Conservation (phyloP, 345 rosid genomes). For the Gossypium turneri region DNA sequence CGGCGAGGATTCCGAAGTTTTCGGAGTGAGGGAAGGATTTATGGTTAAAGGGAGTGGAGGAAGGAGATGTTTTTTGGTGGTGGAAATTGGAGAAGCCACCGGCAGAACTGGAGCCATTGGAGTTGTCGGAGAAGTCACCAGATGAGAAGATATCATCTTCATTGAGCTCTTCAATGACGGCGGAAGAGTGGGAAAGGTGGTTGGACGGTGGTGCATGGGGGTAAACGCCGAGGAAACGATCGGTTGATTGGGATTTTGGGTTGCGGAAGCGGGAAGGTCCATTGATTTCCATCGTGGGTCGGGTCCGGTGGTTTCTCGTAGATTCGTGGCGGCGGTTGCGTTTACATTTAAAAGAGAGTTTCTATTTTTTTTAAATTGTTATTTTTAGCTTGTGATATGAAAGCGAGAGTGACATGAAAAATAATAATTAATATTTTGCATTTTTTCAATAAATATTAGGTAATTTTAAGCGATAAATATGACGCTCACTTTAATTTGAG, state of each 20-base stretch:
- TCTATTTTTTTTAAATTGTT: not conserved
- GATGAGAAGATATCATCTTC: slow-evolving; percentile 69
- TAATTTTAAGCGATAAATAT: not conserved
- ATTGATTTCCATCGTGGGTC: slow-evolving; percentile 32
- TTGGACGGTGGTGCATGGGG: slow-evolving; percentile 21
- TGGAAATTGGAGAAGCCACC: not conserved
- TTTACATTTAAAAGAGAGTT: not conserved
- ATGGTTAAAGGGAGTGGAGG: slow-evolving; percentile 16
- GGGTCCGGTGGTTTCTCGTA: not conserved
- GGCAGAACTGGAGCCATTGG: not conserved
- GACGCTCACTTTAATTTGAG: not conserved
- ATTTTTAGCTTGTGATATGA: not conserved
- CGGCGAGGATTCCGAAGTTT: slow-evolving; percentile 76
- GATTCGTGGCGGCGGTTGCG: not conserved
- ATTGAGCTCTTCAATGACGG: slow-evolving; percentile 43
- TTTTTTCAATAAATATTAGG: not conserved
- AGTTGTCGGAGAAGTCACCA: slow-evolving; percentile 41
- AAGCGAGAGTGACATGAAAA: slow-evolving; percentile 16
- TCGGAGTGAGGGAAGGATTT: slow-evolving; percentile 39
- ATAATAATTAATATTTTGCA: not conserved
- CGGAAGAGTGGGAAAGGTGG: slow-evolving; percentile 27
- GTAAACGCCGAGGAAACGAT: slow-evolving; percentile 37
- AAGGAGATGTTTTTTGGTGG: slow-evolving; percentile 17
- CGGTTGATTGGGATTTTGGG: slow-evolving; percentile 26
- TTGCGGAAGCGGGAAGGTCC: slow-evolving; percentile 33